These are phyloP conservation scores for Conringia planisiliqua DNA, from an alignment of 345 rosid genomes.

Conservation along the genomic window DNA sequence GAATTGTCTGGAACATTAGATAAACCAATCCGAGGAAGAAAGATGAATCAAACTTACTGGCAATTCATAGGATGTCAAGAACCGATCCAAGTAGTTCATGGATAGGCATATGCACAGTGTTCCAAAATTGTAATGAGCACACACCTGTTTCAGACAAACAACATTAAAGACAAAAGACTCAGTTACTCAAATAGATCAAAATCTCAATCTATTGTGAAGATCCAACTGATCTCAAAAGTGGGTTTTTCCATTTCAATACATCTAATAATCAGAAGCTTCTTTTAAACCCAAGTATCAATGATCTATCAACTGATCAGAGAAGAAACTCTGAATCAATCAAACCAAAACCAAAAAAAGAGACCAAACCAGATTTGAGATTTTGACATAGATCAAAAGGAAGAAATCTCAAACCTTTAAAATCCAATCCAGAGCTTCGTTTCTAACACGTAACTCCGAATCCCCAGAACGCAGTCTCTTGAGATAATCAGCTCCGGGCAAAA, in stretches of 20 bases:
- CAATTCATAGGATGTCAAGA: constrained; percentile 54
- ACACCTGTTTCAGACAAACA: constrained; percentile 45
- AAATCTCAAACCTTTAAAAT: constrained; percentile 51
- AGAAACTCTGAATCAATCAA: background rate
- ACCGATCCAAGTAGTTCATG: constrained; percentile 68
- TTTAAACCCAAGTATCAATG: background rate
- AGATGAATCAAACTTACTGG: constrained; percentile 52
- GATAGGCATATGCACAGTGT: constrained; percentile 51
- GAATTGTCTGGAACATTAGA: background rate
- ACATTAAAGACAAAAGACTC: constrained; percentile 19
- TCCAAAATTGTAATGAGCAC: constrained; percentile 55
- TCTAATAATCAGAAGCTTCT: background rate
- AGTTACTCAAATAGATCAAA: constrained; percentile 12
- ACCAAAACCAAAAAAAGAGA: background rate
- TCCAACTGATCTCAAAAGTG: background rate
- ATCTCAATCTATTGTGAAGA: constrained; percentile 22
- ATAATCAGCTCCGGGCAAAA: constrained; percentile 49
- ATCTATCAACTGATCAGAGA: constrained; percentile 22
- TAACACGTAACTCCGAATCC: constrained; percentile 45
- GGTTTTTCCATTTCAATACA: background rate
- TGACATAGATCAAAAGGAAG: constrained; percentile 3
- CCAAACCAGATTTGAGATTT: constrained; percentile 13
- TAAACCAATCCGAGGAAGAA: background rate
- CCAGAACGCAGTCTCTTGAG: constrained; percentile 52
- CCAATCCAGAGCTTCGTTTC: constrained; percentile 70